A percentile compares a stretch with the other conserved stretches of the same genome.
These are phyloP conservation scores for Phlebiopsis flavidoalba DNA, from an alignment of 768 basidiomycete genomes.

Conservation along the genomic window DNA sequence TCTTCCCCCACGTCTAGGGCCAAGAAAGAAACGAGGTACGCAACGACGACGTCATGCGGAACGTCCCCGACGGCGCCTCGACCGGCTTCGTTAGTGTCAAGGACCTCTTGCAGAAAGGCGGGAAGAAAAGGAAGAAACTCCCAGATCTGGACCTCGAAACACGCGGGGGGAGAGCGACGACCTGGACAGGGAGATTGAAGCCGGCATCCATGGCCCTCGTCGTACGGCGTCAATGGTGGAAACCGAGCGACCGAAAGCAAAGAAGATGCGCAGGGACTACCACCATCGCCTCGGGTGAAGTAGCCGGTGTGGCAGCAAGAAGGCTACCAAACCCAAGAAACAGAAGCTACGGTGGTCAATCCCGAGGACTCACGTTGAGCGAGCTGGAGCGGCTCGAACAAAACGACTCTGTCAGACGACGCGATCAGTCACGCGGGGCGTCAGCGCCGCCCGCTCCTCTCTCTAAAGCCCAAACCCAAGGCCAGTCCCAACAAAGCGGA, in stretches of 20 bases:
- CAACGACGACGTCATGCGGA: slow-evolving; percentile 59
- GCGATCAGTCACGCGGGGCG: slow-evolving; percentile 49
- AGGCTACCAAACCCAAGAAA: not conserved
- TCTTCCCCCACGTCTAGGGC: slow-evolving; percentile 26
- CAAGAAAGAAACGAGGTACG: slow-evolving; percentile 68
- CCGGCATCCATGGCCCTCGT: slow-evolving; percentile 37
- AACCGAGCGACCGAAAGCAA: slow-evolving; percentile 21
- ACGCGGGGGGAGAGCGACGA: slow-evolving; percentile 67
- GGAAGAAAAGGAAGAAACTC: slow-evolving; percentile 40
- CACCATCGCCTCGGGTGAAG: slow-evolving; percentile 20
- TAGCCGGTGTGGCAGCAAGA: slow-evolving; percentile 13
- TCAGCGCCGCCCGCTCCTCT: slow-evolving; percentile 15
- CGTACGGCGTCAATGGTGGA: slow-evolving; percentile 48
- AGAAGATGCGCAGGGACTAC: slow-evolving; percentile 38
- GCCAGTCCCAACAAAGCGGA: not conserved
- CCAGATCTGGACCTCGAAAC: slow-evolving; percentile 44
- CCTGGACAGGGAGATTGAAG: slow-evolving; percentile 60
- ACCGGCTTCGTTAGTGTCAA: slow-evolving; percentile 69
- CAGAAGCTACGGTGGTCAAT: slow-evolving; percentile 1
- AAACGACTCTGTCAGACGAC: slow-evolving; percentile 52
- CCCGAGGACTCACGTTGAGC: slow-evolving; percentile 27
- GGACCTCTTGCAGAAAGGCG: slow-evolving; percentile 52
- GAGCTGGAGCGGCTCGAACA: slow-evolving; percentile 40
- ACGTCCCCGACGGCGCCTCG: slow-evolving; percentile 70
- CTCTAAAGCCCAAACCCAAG: slow-evolving; percentile 5